Evolutionary conservation across 2,329 filamentous ascomycete species (phyloP), one percentile per base, ranked within the genome.

Genomic region (Grosmannia huntii): DNA sequence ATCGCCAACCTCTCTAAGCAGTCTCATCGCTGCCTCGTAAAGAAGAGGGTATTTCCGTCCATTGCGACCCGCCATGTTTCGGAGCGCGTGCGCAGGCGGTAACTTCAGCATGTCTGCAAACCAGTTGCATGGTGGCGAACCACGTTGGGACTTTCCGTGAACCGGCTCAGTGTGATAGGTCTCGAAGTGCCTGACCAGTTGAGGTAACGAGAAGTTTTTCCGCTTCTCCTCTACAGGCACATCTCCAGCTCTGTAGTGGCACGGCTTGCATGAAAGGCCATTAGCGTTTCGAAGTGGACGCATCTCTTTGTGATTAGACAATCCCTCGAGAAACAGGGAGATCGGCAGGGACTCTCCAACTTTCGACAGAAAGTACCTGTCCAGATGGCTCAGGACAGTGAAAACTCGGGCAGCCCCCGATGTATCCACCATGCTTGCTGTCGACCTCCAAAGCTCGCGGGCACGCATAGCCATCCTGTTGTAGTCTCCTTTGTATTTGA

Each of bases 371-470:
- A 85, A 89, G 41, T 74, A 75, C 57, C 76, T 76, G 58, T 79
- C 75, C 56, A 84, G 71, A 66, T 87, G 82, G 65, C 86, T 76
- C 49, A 91, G 76, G 11, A 87, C 73, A 53, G 83, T 77, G 60
- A 80, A 80, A 19, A 87, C 75, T 62, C 83, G 82, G 53, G 88
- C 75, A 60, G 78, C 79, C 46, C 79, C 78, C 16, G 83, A 78
- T 19, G 89, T 70, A 55, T 83, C 78, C 63, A 81, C 81, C 61
- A 89, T 73, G 3, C 76, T 75, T 9, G 76, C 76, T 2, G 84
- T 78, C 25, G 74, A 71, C 61, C 79, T 78, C 85, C 86, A 91
- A 41, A 86, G 69, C 27, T 82, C 79, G 60, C 80, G 76, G 5
- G 82, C 79, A 65, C 78, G 76, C 49, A 70, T 73, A 11, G 77